phyloP scores from a whole-genome alignment of 345 rosid species.

The Hypericum perforatum region DNA sequence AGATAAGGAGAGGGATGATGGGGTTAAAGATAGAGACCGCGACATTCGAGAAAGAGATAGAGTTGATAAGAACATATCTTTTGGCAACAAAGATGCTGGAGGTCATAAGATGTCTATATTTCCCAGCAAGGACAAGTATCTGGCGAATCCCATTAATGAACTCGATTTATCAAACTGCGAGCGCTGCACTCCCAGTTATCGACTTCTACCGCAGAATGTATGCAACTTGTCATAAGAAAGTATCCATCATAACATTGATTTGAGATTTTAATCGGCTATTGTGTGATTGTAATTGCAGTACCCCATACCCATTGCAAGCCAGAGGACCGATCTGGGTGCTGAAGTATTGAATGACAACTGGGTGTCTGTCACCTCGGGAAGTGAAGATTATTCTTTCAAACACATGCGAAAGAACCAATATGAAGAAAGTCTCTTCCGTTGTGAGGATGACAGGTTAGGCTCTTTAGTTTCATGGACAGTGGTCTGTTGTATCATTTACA shows the following conservation, averaged over 20 bases:
- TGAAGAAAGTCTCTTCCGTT: conserved; percentile 7
- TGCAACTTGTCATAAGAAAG: not conserved
- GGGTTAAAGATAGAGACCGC: conserved; percentile 55
- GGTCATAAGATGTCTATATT: conserved; percentile 43
- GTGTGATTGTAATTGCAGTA: not conserved
- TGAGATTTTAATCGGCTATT: not conserved
- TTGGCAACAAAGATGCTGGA: conserved; percentile 42
- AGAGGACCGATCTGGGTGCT: not conserved
- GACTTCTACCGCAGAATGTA: conserved; percentile 2
- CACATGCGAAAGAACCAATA: not conserved
- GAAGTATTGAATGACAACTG: conserved; percentile 17
- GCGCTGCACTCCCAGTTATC: conserved; percentile 11
- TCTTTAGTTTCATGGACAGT: no score
- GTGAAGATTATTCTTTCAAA: not conserved
- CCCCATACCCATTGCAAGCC: not conserved
- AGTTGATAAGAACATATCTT: conserved; percentile 45
- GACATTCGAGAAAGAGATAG: conserved; percentile 68
- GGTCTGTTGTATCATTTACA: no score
- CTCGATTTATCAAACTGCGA: conserved; percentile 11
- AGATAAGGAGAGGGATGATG: conserved; percentile 62
- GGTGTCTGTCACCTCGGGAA: not conserved
- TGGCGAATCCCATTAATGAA: conserved; percentile 49
- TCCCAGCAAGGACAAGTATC: conserved; percentile 64
- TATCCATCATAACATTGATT: not conserved
- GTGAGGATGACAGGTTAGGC: conserved; percentile 15